phyloP scores from a whole-genome alignment of 176 grass and related monocot genomes.

The sorghum (Sorghum bicolor) region DNA sequence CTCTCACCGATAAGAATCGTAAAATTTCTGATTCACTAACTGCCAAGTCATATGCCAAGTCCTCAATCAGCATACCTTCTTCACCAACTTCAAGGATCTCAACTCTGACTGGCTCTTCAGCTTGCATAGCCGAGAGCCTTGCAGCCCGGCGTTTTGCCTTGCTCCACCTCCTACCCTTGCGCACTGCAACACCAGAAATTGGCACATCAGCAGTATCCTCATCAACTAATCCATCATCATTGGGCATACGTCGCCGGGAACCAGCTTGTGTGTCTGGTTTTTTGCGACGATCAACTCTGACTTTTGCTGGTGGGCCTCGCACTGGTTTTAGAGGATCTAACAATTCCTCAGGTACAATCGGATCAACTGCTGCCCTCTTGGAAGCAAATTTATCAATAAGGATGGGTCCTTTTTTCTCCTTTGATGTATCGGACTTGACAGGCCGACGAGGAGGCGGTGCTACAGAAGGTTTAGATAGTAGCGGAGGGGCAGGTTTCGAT shows the following conservation, averaged over 20 bases:
- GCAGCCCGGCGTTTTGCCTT: constrained; percentile 76
- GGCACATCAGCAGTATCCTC: constrained; percentile 57
- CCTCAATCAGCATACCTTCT: constrained; percentile 80
- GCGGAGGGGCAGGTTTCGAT: constrained; percentile 27
- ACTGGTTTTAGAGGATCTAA: constrained; percentile 59
- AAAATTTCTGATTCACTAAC: constrained; percentile 67
- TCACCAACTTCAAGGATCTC: constrained; percentile 96
- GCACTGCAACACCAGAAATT: constrained; percentile 56
- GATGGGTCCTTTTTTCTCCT: constrained; percentile 83
- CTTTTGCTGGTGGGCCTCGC: constrained; percentile 49
- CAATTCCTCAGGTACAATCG: constrained; percentile 61
- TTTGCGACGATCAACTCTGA: constrained; percentile 66
- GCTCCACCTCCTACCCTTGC: constrained; percentile 84
- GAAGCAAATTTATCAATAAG: constrained; percentile 86
- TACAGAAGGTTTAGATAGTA: constrained; percentile 61
- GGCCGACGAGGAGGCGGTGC: constrained; percentile 35
- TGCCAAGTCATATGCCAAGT: constrained; percentile 82
- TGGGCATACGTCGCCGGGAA: constrained; percentile 37
- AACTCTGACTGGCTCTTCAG: constrained; percentile 77
- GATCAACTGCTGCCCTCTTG: constrained; percentile 62
- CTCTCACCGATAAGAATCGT: constrained; percentile 57
- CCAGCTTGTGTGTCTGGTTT: constrained; percentile 38
- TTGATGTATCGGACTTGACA: constrained; percentile 39
- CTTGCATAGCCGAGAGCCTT: constrained; percentile 66
- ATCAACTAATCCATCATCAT: constrained; percentile 39